A percentile compares a stretch with the other conserved stretches of the same genome.
Evolutionary conservation across 805 yeast genomes (phyloP).

Genomic region (Grigorovia jiainica): DNA sequence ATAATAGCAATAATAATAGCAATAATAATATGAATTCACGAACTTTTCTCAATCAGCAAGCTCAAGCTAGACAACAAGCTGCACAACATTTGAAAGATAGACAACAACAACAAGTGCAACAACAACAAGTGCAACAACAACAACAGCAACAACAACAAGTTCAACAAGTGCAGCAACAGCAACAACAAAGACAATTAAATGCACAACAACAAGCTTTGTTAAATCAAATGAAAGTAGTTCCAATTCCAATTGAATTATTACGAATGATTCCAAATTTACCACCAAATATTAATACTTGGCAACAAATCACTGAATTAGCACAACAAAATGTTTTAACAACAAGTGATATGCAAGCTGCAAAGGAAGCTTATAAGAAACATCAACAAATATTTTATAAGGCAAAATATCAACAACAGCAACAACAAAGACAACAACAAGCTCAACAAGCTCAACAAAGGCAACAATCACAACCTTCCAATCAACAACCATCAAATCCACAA

Average conservation of each 20-base stretch:
- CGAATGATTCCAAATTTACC: conserved; percentile 36
- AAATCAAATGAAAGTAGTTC: conserved; percentile 47
- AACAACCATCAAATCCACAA: conserved; percentile 14
- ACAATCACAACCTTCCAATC: conserved; percentile 9
- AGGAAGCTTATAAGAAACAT: conserved; percentile 50
- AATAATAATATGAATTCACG: conserved; percentile 28
- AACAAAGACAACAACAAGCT: conserved; percentile 12
- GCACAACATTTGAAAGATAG: conserved; percentile 35
- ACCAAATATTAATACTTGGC: conserved; percentile 72
- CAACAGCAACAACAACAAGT: conserved; percentile 25
- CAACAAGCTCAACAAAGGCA: conserved; percentile 21
- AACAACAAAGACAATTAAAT: conserved; percentile 17
- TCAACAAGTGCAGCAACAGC: conserved; percentile 16
- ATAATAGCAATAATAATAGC: conserved; percentile 8
- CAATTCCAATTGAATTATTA: conserved; percentile 36
- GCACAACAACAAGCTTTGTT: conserved; percentile 27
- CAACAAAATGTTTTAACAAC: conserved; percentile 28
- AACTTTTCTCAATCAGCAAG: conserved; percentile 38
- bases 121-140: conserved; percentile 23
- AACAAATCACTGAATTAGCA: conserved; percentile 27
- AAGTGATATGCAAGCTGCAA: conserved; percentile 23
- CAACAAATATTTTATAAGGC: conserved; percentile 44
- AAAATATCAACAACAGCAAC: conserved; percentile 34
- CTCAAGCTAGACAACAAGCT: conserved; percentile 43
- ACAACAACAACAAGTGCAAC: conserved; percentile 21